phyloP scores from a whole-genome alignment of 73 alveolate species.

The Symbiodinium natans region DNA sequence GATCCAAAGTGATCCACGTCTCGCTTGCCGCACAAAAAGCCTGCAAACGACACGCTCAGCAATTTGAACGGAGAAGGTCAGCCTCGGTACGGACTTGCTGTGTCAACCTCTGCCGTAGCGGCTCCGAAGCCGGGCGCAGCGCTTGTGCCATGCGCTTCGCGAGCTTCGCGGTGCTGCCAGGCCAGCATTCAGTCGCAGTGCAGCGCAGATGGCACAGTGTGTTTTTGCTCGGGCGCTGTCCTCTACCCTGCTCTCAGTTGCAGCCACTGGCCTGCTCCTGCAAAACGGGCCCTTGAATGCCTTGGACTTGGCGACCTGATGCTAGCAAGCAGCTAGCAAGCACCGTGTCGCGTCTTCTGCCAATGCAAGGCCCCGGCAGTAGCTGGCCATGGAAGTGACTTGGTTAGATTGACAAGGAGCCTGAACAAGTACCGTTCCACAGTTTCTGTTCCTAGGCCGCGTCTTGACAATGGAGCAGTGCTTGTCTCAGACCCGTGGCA shows the following conservation, averaged over 20 bases:
- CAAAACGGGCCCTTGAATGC: not conserved
- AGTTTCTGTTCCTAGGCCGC: not conserved
- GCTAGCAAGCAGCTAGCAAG: not conserved
- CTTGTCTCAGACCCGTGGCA: not conserved
- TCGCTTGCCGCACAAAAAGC: too few species aligned
- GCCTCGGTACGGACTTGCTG: too few species aligned
- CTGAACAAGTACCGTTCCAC: too few species aligned
- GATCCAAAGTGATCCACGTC: too few species aligned
- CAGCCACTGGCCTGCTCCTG: not conserved
- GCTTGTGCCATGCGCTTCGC: not conserved
- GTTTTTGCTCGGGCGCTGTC: not conserved
- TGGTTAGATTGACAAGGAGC: not conserved
- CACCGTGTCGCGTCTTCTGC: too few species aligned
- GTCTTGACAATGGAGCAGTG: conserved; percentile 78
- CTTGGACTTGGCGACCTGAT: not conserved
- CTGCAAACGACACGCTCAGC: too few species aligned
- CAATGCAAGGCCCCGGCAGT: not conserved
- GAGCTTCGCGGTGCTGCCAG: conserved; percentile 18
- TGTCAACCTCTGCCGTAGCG: too few species aligned
- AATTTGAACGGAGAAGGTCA: too few species aligned
- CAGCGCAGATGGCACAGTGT: not conserved
- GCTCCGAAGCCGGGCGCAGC: not conserved
- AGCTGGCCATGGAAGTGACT: not conserved
- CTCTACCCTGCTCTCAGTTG: not conserved
- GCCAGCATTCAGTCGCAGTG: not conserved